Evolutionary conservation across 2,329 filamentous ascomycete genomes (phyloP).

Genomic region (Colletotrichum lindemuthianum): DNA sequence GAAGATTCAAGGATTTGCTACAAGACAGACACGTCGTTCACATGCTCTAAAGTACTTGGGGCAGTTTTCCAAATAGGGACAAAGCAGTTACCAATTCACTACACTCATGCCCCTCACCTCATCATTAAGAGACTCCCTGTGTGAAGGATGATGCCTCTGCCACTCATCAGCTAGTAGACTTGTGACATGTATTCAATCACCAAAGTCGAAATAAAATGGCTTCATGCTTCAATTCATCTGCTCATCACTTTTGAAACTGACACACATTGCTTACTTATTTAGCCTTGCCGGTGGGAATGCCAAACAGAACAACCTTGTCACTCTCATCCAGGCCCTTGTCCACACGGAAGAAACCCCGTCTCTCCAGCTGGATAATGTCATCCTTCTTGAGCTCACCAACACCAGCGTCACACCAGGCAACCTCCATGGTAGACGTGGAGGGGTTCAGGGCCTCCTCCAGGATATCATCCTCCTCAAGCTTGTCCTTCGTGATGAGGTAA

Average conservation of each 20-base stretch:
- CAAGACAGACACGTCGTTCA: no score
- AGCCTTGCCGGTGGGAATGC: slow-evolving; percentile 66
- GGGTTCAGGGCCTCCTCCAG: slow-evolving; percentile 86
- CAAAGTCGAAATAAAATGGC: neutral
- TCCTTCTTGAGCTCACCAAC: slow-evolving; percentile 81
- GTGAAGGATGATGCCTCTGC: neutral
- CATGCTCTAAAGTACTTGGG: no score
- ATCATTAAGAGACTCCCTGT: no score
- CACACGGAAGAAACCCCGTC: slow-evolving; percentile 90
- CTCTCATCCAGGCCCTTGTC: slow-evolving; percentile 71
- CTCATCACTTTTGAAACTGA: slow-evolving; percentile 23
- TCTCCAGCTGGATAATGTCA: slow-evolving; percentile 95
- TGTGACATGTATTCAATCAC: neutral
- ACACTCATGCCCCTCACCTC: no score
- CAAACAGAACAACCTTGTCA: slow-evolving; percentile 63
- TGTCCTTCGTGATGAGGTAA: slow-evolving; percentile 94
- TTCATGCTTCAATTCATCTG: slow-evolving; percentile 22
- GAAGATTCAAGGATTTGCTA: no score
- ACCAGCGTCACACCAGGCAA: slow-evolving; percentile 83
- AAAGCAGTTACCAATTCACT: neutral
- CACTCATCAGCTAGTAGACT: neutral
- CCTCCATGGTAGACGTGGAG: slow-evolving; percentile 77
- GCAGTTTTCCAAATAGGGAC: no score
- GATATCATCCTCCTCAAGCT: slow-evolving; percentile 86
- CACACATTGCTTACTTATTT: slow-evolving; percentile 45